phyloP scores from a whole-genome alignment of 2,329 filamentous ascomycete genomes.

The Sclerotinia minor region DNA sequence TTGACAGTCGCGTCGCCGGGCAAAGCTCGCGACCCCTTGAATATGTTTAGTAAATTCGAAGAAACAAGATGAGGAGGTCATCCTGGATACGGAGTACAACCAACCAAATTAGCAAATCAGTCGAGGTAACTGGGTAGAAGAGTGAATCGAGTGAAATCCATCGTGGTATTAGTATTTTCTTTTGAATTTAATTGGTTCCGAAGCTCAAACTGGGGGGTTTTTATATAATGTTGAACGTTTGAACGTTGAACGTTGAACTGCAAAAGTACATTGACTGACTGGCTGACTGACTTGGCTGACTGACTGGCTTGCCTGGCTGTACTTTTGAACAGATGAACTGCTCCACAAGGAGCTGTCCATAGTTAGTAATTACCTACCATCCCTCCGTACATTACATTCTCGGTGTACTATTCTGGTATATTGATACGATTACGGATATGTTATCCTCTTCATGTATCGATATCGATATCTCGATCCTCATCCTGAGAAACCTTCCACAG shows the following conservation, averaged over 20 bases:
- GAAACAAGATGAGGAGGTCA: slow-evolving; percentile 2
- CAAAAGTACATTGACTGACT: too few relatives aligned
- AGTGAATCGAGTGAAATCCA: slow-evolving; percentile 6
- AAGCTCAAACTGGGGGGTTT: background rate
- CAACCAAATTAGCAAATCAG: slow-evolving; percentile 1
- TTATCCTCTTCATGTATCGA: background rate
- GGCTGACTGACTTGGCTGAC: too few relatives aligned
- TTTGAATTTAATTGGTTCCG: slow-evolving; percentile 3
- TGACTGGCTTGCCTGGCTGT: too few relatives aligned
- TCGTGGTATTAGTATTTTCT: slow-evolving; percentile 1
- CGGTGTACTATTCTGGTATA: background rate
- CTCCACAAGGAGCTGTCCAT: background rate
- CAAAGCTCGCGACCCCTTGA: slow-evolving; percentile 16
- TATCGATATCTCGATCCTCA: background rate
- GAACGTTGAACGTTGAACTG: background rate
- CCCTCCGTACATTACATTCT: background rate
- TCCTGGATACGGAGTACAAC: background rate
- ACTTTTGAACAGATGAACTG: background rate
- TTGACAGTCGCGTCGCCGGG: slow-evolving; percentile 22
- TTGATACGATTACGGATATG: background rate
- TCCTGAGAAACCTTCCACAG: background rate
- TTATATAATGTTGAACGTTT: background rate
- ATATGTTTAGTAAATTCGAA: background rate
- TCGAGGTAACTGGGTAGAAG: background rate
- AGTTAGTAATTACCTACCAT: too few relatives aligned